phyloP scores from a whole-genome alignment of 2,329 filamentous ascomycete genomes.

The Phyllosticta citribraziliensis region DNA sequence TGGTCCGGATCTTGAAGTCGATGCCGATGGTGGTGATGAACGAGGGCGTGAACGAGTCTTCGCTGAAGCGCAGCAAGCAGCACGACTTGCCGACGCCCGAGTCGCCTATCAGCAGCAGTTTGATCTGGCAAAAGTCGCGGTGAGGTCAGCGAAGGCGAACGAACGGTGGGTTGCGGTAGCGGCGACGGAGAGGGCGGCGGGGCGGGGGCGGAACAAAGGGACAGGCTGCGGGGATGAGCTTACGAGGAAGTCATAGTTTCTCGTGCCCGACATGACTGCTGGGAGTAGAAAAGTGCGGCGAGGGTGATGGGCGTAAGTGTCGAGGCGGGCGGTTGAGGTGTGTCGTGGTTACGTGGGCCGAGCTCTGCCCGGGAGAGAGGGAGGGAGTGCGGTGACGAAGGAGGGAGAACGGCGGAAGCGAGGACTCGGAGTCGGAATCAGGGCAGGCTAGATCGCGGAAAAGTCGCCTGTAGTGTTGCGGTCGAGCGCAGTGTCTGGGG shows the following conservation, averaged over 20 bases:
- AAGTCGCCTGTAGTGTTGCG: neutral
- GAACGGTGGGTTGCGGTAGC: conserved; percentile 3
- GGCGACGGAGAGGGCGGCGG: conserved; percentile 4
- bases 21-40: conserved; percentile 99
- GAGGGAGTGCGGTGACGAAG: neutral
- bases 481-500: neutral
- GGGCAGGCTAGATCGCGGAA: neutral
- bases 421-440: neutral
- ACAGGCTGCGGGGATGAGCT: conserved; percentile 25
- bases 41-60: conserved; percentile 93
- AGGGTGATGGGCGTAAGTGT: conserved; percentile 10
- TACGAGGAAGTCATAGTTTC: conserved; percentile 99
- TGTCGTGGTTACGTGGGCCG: conserved; percentile 16
- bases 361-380: conserved; percentile 6
- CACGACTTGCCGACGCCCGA: conserved; percentile 96
- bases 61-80: conserved; percentile 91
- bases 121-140: conserved; percentile 56
- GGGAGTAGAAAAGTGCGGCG: conserved; percentile 3
- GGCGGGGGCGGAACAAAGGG: neutral
- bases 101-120: conserved; percentile 91
- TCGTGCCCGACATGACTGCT: conserved; percentile 75
- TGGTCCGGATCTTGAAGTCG: conserved; percentile 99
- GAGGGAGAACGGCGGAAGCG: neutral
- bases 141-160: conserved; percentile 11
- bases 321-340: conserved; percentile 15